Evolutionary conservation across 1,139 yeast genomes (phyloP).

Genomic region (Scheffersomyces titani): DNA sequence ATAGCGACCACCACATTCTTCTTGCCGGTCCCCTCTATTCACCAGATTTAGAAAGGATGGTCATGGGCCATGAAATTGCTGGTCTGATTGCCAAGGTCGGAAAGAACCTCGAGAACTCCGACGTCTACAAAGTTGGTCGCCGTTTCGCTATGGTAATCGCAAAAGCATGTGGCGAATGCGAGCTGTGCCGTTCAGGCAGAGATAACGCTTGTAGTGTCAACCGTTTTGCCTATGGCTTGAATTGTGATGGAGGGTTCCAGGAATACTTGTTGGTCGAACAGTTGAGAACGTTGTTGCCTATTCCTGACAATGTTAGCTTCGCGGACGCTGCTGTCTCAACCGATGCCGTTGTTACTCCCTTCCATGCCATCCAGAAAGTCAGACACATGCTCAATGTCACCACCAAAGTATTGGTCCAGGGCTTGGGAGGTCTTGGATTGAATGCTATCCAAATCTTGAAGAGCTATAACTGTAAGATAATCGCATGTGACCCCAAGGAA

Average conservation of each 20-base stretch:
- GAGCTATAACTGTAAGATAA: conserved; percentile 41
- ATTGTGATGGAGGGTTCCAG: conserved; percentile 53
- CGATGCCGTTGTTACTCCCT: conserved; percentile 54
- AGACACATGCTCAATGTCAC: conserved; percentile 32
- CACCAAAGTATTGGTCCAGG: conserved; percentile 44
- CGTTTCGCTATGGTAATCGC: conserved; percentile 40
- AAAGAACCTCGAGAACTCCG: conserved; percentile 22
- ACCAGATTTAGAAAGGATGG: conserved; percentile 29
- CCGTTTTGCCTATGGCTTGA: conserved; percentile 46
- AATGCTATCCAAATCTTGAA: conserved; percentile 50
- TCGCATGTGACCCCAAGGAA: conserved; percentile 41
- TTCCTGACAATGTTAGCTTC: conserved; percentile 48
- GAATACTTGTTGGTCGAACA: conserved; percentile 42
- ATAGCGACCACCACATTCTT: conserved; percentile 50
- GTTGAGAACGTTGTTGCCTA: conserved; percentile 38
- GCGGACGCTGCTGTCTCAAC: conserved; percentile 52
- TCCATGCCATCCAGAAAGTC: conserved; percentile 49
- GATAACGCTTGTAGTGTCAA: conserved; percentile 46
- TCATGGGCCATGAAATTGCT: conserved; percentile 62
- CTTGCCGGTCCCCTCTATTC: conserved; percentile 21
- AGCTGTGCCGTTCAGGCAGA: conserved; percentile 41
- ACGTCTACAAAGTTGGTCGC: conserved; percentile 31
- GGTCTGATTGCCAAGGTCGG: conserved; percentile 50
- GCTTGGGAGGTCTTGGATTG: conserved; percentile 54
- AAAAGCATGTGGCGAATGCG: conserved; percentile 47